phyloP scores from a whole-genome alignment of 305 asterid species.

The Nicotiana rustica region DNA sequence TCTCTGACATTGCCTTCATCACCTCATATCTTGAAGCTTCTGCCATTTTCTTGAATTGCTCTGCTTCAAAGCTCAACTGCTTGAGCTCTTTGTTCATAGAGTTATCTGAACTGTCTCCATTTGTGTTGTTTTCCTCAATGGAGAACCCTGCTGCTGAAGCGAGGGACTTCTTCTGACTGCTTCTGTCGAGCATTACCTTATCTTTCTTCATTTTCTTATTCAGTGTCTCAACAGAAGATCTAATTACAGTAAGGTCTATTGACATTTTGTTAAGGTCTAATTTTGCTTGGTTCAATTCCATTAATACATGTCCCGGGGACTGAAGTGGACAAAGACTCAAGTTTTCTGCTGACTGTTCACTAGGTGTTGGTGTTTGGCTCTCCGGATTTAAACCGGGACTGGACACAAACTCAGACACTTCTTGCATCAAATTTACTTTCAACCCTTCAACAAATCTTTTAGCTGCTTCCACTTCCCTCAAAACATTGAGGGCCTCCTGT shows the following conservation, averaged over 20 bases:
- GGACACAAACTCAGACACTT: constrained; percentile 51
- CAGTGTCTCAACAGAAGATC: constrained; percentile 76
- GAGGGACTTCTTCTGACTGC: constrained; percentile 37
- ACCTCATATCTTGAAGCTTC: constrained; percentile 87
- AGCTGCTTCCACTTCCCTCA: constrained; percentile 72
- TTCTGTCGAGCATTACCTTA: constrained; percentile 43
- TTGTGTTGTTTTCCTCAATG: constrained; percentile 34
- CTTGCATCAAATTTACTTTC: constrained; percentile 62
- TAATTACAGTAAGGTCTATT: constrained; percentile 70
- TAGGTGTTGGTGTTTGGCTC: constrained; percentile 31
- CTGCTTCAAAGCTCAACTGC: constrained; percentile 59
- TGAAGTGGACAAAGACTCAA: constrained; percentile 47
- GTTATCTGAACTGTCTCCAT: constrained; percentile 32
- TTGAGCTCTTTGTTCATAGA: constrained; percentile 40
- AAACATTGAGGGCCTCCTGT: constrained; percentile 69
- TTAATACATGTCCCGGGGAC: constrained; percentile 59
- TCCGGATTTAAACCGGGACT: constrained; percentile 45
- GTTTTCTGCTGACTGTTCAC: constrained; percentile 40
- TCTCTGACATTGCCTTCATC: constrained; percentile 73
- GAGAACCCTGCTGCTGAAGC: constrained; percentile 38
- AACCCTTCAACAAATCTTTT: constrained; percentile 67
- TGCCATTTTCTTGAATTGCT: constrained; percentile 85
- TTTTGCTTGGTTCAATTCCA: constrained; percentile 71
- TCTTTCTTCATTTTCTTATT: constrained; percentile 64
- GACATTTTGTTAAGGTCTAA: constrained; percentile 69